Percentiles rank a stretch among this genome's conserved stretches.
phyloP scores from a whole-genome alignment of 116 monocot genomes.

The Phalaenopsis hybrid region DNA sequence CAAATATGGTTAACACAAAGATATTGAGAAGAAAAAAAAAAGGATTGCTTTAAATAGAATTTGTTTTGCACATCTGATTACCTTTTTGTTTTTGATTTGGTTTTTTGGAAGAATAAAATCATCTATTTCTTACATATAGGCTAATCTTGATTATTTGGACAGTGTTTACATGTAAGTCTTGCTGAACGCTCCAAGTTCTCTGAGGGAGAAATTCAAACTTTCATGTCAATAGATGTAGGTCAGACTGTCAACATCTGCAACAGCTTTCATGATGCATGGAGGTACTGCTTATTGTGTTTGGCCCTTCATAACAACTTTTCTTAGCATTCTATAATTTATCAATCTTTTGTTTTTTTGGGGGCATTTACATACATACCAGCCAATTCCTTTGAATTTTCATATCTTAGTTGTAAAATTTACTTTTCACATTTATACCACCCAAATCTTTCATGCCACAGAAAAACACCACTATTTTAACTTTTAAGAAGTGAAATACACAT shows the following conservation, averaged over 20 bases:
- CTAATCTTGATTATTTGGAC: constrained; percentile 13
- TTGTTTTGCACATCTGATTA: background rate
- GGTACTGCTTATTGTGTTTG: constrained; percentile 32
- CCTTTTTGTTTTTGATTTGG: background rate
- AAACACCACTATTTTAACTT: no score
- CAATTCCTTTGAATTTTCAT: no score
- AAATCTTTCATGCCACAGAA: no score
- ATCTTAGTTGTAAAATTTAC: no score
- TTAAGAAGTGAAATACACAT: no score
- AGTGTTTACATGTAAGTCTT: constrained; percentile 71
- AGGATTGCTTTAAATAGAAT: background rate
- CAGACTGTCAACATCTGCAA: constrained; percentile 82
- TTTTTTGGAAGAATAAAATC: background rate
- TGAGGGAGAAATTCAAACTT: constrained; percentile 96
- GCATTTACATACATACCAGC: no score
- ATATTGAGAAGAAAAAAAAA: background rate
- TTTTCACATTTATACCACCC: no score
- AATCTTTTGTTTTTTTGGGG: background rate
- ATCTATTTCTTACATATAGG: background rate
- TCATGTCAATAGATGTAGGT: constrained; percentile 94
- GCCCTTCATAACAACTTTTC: background rate
- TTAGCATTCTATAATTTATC: background rate
- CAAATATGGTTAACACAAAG: background rate
- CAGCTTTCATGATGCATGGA: constrained; percentile 97
- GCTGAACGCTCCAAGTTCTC: constrained; percentile 83